These are phyloP conservation scores for Tulasnella sp. DNA, from an alignment of 768 basidiomycete genomes.

Conservation along the genomic window DNA sequence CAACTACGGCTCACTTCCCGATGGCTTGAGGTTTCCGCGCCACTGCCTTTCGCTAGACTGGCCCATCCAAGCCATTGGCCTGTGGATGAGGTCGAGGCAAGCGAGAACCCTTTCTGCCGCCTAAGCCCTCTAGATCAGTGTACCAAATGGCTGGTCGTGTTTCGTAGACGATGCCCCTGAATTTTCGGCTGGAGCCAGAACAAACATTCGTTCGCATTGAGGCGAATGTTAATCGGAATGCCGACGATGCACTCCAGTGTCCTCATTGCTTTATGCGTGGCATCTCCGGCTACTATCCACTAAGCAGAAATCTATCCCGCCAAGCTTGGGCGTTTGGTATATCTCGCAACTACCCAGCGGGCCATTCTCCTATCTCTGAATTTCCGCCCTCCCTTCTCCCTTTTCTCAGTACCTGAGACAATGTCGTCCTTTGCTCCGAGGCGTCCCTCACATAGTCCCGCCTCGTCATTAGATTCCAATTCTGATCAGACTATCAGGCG, in stretches of 20 bases:
- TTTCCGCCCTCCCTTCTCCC: not conserved
- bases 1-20: not conserved
- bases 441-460: not conserved
- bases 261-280: no score
- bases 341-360: not conserved
- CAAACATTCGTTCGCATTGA: not conserved
- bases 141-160: not conserved
- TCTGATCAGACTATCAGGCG: not conserved
- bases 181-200: not conserved
- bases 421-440: not conserved
- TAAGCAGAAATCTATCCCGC: no score
- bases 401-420: not conserved
- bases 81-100: not conserved
- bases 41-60: not conserved
- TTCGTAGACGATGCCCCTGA: not conserved
- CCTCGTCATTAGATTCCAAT: not conserved
- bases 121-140: not conserved
- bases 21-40: not conserved
- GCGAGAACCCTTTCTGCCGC: not conserved
- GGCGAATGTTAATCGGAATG: not conserved
- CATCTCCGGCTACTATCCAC: no score
- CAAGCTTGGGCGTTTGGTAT: not conserved
- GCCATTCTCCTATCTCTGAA: not conserved
- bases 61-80: not conserved
- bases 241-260: no score